A percentile compares a stretch with the other conserved stretches of the same genome.
phyloP scores from a whole-genome alignment of 2,329 filamentous ascomycete species.

The Geoglossum cookeanum region DNA sequence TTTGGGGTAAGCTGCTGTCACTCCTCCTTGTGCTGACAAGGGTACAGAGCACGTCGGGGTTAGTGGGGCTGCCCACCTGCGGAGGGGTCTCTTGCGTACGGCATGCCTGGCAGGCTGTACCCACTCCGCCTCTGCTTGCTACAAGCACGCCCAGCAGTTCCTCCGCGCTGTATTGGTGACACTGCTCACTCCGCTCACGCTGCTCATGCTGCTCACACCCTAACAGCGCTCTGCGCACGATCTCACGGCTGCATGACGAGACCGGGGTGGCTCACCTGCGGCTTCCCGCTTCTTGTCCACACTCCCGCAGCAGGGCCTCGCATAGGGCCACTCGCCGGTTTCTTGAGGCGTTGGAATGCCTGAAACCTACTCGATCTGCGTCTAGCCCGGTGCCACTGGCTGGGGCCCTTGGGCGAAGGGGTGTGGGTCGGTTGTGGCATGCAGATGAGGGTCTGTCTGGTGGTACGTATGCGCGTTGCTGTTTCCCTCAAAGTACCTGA shows the following conservation, averaged over 20 bases:
- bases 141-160: neutral
- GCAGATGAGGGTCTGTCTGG: neutral
- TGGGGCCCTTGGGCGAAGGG: neutral
- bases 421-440: neutral
- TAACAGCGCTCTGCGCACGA: neutral
- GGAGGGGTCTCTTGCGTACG: neutral
- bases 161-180: neutral
- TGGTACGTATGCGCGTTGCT: neutral
- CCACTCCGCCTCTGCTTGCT: neutral
- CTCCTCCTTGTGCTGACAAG: neutral
- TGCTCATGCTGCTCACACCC: neutral
- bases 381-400: neutral
- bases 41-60: neutral
- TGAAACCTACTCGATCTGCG: conserved; percentile 2
- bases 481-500: neutral
- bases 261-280: neutral
- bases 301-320: neutral
- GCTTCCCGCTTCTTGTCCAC: neutral
- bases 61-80: neutral
- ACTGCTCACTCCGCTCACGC: neutral
- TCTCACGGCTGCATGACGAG: neutral
- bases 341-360: neutral
- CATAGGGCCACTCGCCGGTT: neutral
- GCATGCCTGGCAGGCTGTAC: conserved; percentile 3
- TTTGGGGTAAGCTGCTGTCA: neutral